phyloP scores from a whole-genome alignment of 495 filamentous ascomycete species.

The Viridothelium virens region DNA sequence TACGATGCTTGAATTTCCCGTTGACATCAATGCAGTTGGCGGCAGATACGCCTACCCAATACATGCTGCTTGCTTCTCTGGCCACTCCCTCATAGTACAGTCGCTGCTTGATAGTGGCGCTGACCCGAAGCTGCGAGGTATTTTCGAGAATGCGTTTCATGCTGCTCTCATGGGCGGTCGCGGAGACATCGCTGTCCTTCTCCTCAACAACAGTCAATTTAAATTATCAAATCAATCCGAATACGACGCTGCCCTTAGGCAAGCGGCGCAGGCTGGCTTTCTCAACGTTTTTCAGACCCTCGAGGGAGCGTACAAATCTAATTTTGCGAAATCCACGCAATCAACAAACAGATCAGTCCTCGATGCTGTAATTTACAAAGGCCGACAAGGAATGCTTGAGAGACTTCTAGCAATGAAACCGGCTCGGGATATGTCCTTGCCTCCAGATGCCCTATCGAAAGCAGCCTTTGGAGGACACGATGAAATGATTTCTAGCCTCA shows the following conservation, averaged over 20 bases:
- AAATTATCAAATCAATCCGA: neutral
- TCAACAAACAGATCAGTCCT: neutral
- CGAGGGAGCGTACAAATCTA: neutral
- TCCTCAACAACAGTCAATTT: neutral
- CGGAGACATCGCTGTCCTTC: neutral
- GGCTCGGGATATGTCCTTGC: neutral
- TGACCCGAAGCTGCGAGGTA: neutral
- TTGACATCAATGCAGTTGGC: constrained; percentile 10
- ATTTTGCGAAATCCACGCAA: neutral
- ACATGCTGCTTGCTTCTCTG: constrained; percentile 15
- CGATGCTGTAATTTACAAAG: neutral
- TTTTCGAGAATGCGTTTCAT: neutral
- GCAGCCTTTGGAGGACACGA: neutral
- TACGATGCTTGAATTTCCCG: constrained; percentile 11
- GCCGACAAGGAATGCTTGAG: neutral
- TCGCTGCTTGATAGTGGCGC: constrained; percentile 15
- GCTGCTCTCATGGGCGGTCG: neutral
- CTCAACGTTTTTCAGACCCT: neutral
- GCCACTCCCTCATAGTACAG: neutral
- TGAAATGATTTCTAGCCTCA: neutral
- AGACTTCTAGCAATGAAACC: neutral
- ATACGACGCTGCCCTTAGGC: neutral
- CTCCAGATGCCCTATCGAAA: neutral
- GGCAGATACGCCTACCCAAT: constrained; percentile 17
- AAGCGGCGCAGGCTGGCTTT: neutral